These are phyloP conservation scores for Ophiostoma novo-ulmi DNA, from an alignment of 2,329 filamentous ascomycete species.

Conservation along the genomic window DNA sequence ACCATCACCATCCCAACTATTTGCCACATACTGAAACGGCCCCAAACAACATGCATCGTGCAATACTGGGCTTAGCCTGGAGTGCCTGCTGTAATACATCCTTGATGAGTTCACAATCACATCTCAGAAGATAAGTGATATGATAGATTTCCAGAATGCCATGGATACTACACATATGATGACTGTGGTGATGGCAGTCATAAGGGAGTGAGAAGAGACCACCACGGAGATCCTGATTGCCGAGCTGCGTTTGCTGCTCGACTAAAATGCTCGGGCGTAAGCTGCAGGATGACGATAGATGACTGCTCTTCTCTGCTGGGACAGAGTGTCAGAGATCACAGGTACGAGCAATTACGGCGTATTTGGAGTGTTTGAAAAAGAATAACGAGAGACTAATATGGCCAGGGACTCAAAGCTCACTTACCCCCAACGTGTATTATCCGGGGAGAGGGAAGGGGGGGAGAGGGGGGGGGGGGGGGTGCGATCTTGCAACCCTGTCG, in stretches of 20 bases:
- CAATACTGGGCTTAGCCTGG: not conserved
- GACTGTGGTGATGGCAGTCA: not conserved
- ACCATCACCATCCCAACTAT: not conserved
- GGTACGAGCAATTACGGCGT: not conserved
- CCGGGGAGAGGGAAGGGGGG: too few relatives aligned
- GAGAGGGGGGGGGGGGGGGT: too few relatives aligned
- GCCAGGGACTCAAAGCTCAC: not conserved
- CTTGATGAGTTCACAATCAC: too few relatives aligned
- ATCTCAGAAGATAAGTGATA: too few relatives aligned
- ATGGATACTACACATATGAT: not conserved
- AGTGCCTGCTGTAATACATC: too few relatives aligned
- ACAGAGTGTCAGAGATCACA: not conserved
- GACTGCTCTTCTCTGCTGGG: not conserved
- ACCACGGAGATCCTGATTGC: not conserved
- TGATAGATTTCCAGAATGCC: not conserved
- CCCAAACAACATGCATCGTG: not conserved
- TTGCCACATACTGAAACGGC: conserved; percentile 2
- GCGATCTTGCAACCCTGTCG: not conserved
- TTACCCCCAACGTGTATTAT: not conserved
- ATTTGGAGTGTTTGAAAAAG: not conserved
- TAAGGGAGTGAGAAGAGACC: not conserved
- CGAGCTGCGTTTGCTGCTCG: not conserved
- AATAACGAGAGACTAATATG: not conserved
- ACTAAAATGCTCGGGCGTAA: not conserved
- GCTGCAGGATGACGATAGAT: conserved; percentile 1